Conservation (phyloP, 306 rosid species). For the Prunus davidiana region DNA sequence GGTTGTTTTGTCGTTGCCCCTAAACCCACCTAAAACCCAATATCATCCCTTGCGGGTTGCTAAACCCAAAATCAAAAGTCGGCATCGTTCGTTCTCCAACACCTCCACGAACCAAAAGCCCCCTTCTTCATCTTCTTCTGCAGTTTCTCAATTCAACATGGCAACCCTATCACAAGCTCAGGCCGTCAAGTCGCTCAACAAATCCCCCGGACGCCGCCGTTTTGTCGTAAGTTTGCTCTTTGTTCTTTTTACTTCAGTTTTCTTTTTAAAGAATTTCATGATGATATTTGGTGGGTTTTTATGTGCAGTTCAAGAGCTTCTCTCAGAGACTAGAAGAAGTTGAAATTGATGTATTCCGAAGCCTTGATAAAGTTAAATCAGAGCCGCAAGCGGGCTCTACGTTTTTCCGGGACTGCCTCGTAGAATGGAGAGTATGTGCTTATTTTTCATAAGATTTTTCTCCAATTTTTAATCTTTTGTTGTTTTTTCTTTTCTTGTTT, state of each 20-base stretch:
- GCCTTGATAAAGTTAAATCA: constrained; percentile 59
- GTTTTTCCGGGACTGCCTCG: constrained; percentile 77
- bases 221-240: constrained; percentile 49
- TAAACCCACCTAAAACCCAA: too few species aligned
- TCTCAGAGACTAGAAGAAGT: constrained; percentile 64
- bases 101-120: not conserved
- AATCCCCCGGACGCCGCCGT: constrained; percentile 67
- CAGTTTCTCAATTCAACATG: constrained; percentile 26
- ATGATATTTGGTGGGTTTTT: not conserved
- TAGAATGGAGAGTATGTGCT: constrained; percentile 79
- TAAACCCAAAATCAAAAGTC: too few species aligned
- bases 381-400: constrained; percentile 82
- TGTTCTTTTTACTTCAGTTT: not conserved
- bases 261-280: not conserved
- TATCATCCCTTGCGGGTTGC: too few species aligned
- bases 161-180: constrained; percentile 64
- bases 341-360: constrained; percentile 65
- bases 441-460: not conserved
- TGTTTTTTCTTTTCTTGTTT: not conserved
- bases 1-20: too few species aligned
- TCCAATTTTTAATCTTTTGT: too few species aligned
- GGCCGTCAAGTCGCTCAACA: constrained; percentile 91
- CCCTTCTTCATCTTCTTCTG: not conserved
- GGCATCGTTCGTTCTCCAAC: too few species aligned
- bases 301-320: constrained; percentile 64